Evolutionary conservation across 1,284 basidiomycete genomes (phyloP).

Genomic region (Austropuccinia psidii): DNA sequence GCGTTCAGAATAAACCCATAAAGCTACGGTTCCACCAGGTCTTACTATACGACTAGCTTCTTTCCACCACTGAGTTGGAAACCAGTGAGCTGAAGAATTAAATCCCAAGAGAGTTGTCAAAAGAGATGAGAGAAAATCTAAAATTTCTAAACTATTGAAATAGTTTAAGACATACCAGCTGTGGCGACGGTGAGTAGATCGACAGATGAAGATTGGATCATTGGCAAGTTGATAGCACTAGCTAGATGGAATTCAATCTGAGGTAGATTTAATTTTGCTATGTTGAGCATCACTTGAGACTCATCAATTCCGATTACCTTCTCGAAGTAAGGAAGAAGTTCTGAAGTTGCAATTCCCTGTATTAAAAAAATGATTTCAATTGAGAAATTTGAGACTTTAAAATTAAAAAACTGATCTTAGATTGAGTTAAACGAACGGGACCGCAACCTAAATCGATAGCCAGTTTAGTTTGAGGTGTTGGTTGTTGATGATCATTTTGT

Average conservation of each 20-base stretch:
- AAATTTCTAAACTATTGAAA: background rate
- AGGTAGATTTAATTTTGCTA: background rate
- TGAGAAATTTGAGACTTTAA: background rate
- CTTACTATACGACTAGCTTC: slow-evolving; percentile 18
- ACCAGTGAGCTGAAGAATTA: slow-evolving; percentile 23
- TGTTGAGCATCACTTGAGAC: slow-evolving; percentile 3
- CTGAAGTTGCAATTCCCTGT: slow-evolving; percentile 15
- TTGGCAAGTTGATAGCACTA: background rate
- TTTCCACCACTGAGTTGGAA: slow-evolving; percentile 13
- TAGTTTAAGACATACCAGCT: slow-evolving; percentile 5
- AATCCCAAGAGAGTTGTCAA: no score
- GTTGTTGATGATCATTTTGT: background rate
- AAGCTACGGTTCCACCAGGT: slow-evolving; percentile 19
- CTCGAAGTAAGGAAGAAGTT: slow-evolving; percentile 7
- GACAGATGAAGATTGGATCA: slow-evolving; percentile 2
- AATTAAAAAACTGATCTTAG: background rate
- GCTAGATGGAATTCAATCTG: slow-evolving; percentile 9
- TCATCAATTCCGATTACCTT: slow-evolving; percentile 22
- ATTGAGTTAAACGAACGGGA: background rate
- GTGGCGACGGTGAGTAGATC: slow-evolving; percentile 15
- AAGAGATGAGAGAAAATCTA: background rate
- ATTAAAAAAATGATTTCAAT: background rate
- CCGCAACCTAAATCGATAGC: slow-evolving; percentile 29
- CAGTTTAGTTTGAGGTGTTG: background rate
- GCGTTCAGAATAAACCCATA: background rate